Percentiles rank a stretch among this genome's conserved stretches.
Conservation (phyloP, 2,329 filamentous ascomycete genomes). For the Cladosporium sp. region DNA sequence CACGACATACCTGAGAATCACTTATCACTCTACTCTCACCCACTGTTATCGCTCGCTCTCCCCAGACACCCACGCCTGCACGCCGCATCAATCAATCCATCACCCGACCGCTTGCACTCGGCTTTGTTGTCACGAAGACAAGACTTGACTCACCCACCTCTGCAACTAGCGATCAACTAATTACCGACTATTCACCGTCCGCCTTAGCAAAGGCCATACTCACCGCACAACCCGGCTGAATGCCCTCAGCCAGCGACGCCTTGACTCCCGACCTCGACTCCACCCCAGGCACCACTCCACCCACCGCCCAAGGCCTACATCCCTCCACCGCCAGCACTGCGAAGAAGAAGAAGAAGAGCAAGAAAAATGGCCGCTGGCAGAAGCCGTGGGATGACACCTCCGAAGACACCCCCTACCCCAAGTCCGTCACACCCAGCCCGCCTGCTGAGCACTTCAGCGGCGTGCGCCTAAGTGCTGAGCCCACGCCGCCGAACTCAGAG, state of each 20-base stretch:
- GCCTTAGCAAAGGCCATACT: not conserved
- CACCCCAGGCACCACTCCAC: constrained; percentile 25
- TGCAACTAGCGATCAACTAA: not conserved
- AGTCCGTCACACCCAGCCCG: constrained; percentile 32
- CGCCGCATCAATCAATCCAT: constrained; percentile 2
- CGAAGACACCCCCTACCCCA: constrained; percentile 29
- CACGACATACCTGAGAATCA: constrained; percentile 7
- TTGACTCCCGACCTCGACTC: constrained; percentile 31
- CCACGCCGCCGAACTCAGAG: constrained; percentile 16
- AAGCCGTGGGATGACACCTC: constrained; percentile 26
- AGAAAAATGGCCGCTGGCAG: constrained; percentile 17
- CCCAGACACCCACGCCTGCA: not conserved
- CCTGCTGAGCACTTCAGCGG: constrained; percentile 20
- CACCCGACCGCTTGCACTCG: constrained; percentile 16
- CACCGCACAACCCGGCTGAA: constrained; percentile 20
- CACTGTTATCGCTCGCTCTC: not conserved
- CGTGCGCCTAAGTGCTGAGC: constrained; percentile 5
- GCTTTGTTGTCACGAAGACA: constrained; percentile 11
- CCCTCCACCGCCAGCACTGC: constrained; percentile 19
- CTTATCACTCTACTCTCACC: not conserved
- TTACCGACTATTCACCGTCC: not conserved
- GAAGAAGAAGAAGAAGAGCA: constrained; percentile 31
- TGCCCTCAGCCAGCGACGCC: constrained; percentile 25
- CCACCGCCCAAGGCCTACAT: constrained; percentile 18
- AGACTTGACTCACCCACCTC: constrained; percentile 5